Evolutionary conservation across 75 land plant species (phyloP).

Genomic region (Pinus albicaulis): DNA sequence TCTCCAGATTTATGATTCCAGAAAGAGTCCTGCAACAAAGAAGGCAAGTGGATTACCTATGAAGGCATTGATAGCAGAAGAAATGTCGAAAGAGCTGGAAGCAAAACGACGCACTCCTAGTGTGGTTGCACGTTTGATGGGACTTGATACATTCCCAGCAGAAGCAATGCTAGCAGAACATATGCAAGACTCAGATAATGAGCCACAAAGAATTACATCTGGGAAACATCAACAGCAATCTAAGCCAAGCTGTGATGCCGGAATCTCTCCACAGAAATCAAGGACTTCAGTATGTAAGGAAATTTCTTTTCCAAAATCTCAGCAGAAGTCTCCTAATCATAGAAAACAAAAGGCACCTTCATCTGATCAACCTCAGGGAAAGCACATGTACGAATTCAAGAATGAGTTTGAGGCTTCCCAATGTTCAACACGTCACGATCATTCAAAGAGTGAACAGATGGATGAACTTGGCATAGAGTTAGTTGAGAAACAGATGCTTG

Average conservation of each 20-base stretch:
- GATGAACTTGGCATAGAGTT: slow-evolving; percentile 15
- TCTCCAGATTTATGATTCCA: slow-evolving; percentile 2
- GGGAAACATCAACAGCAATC: slow-evolving; percentile 9
- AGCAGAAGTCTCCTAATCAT: not conserved
- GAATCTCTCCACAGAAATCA: slow-evolving; percentile 1
- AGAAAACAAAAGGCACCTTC: slow-evolving; percentile 1
- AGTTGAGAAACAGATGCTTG: slow-evolving; percentile 15
- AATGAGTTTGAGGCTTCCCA: slow-evolving; percentile 64
- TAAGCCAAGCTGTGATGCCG: not conserved
- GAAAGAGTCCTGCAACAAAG: slow-evolving; percentile 4
- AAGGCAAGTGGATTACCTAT: slow-evolving; percentile 32
- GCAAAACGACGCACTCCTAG: slow-evolving; percentile 48
- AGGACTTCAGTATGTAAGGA: not conserved
- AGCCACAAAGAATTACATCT: slow-evolving; percentile 1
- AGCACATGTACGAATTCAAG: slow-evolving; percentile 65
- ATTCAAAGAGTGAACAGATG: slow-evolving; percentile 4
- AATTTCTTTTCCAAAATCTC: not conserved
- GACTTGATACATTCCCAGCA: slow-evolving; percentile 71
- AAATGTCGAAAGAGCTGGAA: slow-evolving; percentile 45
- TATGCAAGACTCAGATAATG: slow-evolving; percentile 11
- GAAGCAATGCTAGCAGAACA: slow-evolving; percentile 18
- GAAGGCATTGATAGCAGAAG: slow-evolving; percentile 38
- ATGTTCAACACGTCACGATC: slow-evolving; percentile 16
- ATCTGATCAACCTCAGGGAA: slow-evolving; percentile 39
- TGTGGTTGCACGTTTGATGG: slow-evolving; percentile 93